These are phyloP conservation scores for Malus sylvestris DNA, from an alignment of 306 rosid genomes.

Conservation along the genomic window DNA sequence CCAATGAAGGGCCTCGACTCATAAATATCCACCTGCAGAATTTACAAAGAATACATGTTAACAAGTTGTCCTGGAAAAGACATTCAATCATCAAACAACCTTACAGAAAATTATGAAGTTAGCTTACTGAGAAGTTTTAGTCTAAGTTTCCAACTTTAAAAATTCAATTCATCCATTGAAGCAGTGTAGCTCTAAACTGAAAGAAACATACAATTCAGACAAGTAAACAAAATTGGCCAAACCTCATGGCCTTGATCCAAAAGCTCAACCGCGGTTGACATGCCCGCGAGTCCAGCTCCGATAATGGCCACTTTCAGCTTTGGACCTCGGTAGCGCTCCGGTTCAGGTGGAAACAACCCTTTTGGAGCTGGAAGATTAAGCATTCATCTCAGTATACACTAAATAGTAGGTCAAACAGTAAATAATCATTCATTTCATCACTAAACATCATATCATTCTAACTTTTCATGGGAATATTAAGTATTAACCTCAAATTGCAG, in stretches of 20 bases:
- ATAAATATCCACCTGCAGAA: conserved; percentile 81
- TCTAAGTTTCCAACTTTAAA: conserved; percentile 9
- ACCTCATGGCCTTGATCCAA: conserved; percentile 99
- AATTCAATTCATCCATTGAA: background rate
- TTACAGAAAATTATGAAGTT: background rate
- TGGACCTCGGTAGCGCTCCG: conserved; percentile 84
- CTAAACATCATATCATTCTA: background rate
- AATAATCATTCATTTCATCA: background rate
- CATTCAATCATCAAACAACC: conserved; percentile 4
- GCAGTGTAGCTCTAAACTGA: background rate
- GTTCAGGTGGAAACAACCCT: conserved; percentile 95
- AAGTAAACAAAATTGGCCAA: conserved; percentile 9
- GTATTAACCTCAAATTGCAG: background rate
- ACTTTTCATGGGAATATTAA: background rate
- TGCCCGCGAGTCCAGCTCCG: conserved; percentile 98
- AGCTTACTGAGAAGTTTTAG: background rate
- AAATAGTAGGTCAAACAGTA: background rate
- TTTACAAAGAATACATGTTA: conserved; percentile 5
- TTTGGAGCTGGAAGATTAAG: conserved; percentile 65
- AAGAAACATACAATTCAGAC: background rate
- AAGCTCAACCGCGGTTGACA: conserved; percentile 98
- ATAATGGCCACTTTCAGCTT: conserved; percentile 94
- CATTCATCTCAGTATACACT: conserved; percentile 20
- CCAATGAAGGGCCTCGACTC: conserved; percentile 89
- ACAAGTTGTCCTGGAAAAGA: conserved; percentile 5